phyloP scores from a whole-genome alignment of 2,329 filamentous ascomycete species.

The Penicillium occitanis region DNA sequence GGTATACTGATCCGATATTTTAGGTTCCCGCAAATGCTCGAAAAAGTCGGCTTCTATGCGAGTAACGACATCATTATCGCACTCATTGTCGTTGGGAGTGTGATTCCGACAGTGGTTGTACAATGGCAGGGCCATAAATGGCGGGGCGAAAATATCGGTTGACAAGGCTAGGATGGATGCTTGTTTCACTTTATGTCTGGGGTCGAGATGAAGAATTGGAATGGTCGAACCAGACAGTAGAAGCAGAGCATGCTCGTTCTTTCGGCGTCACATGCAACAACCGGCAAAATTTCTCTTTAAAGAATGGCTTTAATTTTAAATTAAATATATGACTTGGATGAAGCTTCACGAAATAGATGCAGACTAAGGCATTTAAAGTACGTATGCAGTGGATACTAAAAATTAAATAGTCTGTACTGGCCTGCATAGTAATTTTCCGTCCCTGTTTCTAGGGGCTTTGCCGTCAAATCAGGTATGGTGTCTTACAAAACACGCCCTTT shows the following conservation, averaged over 20 bases:
- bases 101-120: conserved; percentile 31
- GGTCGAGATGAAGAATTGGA: background rate
- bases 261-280: background rate
- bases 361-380: background rate
- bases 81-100: conserved; percentile 32
- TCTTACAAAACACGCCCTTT: background rate
- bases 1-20: background rate
- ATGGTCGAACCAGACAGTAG: background rate
- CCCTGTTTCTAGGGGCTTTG: background rate
- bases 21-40: conserved; percentile 34
- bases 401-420: background rate
- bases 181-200: background rate
- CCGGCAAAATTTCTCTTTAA: too few relatives aligned
- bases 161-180: background rate
- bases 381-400: background rate
- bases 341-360: background rate
- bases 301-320: background rate
- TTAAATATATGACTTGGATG: background rate
- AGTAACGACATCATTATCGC: conserved; percentile 32
- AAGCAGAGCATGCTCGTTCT: background rate
- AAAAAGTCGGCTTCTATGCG: conserved; percentile 32
- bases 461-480: background rate
- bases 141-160: background rate
- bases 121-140: conserved; percentile 22
- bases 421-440: background rate